Percentiles rank a stretch among this genome's conserved stretches.
phyloP scores from a whole-genome alignment of 306 rosid species.

The Clitoria ternatea region DNA sequence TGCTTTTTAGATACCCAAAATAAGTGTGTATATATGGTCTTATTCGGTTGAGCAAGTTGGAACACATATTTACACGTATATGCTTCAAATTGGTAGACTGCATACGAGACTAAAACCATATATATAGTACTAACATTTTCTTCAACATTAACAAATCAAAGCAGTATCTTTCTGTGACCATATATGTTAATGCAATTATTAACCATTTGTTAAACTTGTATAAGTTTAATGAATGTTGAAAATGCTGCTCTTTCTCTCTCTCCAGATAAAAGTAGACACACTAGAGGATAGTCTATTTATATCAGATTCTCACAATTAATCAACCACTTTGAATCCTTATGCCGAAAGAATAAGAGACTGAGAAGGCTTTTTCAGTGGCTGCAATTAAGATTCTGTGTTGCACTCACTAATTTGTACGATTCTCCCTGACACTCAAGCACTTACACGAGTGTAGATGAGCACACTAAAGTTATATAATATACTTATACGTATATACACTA shows the following conservation, averaged over 20 bases:
- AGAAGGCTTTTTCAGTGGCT: slow-evolving; percentile 52
- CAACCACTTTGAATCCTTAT: slow-evolving; percentile 52
- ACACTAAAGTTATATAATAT: background rate
- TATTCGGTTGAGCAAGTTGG: slow-evolving; percentile 53
- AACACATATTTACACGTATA: slow-evolving; percentile 42
- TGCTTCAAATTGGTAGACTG: slow-evolving; percentile 28
- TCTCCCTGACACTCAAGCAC: slow-evolving; percentile 38
- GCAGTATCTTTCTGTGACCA: slow-evolving; percentile 20
- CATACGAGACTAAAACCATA: slow-evolving; percentile 22
- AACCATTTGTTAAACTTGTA: slow-evolving; percentile 36
- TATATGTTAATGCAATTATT: slow-evolving; percentile 25
- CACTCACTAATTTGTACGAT: slow-evolving; percentile 65
- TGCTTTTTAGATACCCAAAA: slow-evolving; percentile 66
- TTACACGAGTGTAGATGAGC: background rate
- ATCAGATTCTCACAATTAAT: slow-evolving; percentile 46
- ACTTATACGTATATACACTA: background rate
- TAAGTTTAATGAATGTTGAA: slow-evolving; percentile 37
- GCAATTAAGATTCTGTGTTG: slow-evolving; percentile 47
- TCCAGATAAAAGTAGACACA: slow-evolving; percentile 31
- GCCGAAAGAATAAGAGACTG: slow-evolving; percentile 35
- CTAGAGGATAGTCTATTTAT: slow-evolving; percentile 44
- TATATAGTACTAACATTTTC: slow-evolving; percentile 20
- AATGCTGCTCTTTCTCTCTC: slow-evolving; percentile 12
- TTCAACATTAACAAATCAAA: slow-evolving; percentile 25
- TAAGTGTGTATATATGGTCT: slow-evolving; percentile 31